These are phyloP conservation scores for Cladosporium sp. DNA, from an alignment of 2,329 filamentous ascomycete species.

Conservation along the genomic window DNA sequence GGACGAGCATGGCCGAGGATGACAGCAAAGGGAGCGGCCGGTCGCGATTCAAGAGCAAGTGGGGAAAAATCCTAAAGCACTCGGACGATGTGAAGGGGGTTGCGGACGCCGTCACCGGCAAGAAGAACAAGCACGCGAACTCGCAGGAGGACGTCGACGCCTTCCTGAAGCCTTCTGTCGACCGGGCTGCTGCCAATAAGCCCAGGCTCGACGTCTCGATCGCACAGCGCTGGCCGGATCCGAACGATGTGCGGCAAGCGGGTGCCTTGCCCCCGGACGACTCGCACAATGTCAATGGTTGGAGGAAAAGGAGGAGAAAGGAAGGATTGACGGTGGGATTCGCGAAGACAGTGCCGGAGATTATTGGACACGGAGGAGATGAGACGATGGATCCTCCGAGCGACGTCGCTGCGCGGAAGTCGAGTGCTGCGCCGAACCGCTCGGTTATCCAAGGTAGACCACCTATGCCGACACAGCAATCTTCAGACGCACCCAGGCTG, in stretches of 20 bases:
- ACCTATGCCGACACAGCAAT: too few species aligned
- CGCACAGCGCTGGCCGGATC: conserved; percentile 47
- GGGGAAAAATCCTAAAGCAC: conserved; percentile 27
- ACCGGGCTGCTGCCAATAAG: conserved; percentile 32
- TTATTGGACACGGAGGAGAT: conserved; percentile 90
- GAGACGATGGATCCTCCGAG: conserved; percentile 67
- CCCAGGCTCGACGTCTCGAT: conserved; percentile 45
- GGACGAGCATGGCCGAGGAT: conserved; percentile 17
- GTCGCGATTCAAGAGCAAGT: conserved; percentile 28
- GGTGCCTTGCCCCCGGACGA: conserved; percentile 12
- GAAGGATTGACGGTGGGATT: conserved; percentile 73
- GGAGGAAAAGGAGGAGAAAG: conserved; percentile 39
- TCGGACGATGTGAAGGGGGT: conserved; percentile 1
- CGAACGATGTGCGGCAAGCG: conserved; percentile 35
- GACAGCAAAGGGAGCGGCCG: conserved; percentile 16
- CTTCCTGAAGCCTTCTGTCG: conserved; percentile 51
- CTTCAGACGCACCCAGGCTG: not conserved
- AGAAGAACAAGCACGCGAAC: conserved; percentile 1
- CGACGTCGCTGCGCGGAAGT: conserved; percentile 61
- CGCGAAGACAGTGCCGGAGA: conserved; percentile 61
- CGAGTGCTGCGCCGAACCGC: not conserved
- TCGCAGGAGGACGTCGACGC: conserved; percentile 43
- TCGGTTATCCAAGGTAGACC: too few species aligned
- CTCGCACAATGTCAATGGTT: conserved; percentile 16
- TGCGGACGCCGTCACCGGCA: not conserved